Evolutionary conservation across 1,139 yeast species (phyloP).

Genomic region (Zygosaccharomyces pseudobailii): DNA sequence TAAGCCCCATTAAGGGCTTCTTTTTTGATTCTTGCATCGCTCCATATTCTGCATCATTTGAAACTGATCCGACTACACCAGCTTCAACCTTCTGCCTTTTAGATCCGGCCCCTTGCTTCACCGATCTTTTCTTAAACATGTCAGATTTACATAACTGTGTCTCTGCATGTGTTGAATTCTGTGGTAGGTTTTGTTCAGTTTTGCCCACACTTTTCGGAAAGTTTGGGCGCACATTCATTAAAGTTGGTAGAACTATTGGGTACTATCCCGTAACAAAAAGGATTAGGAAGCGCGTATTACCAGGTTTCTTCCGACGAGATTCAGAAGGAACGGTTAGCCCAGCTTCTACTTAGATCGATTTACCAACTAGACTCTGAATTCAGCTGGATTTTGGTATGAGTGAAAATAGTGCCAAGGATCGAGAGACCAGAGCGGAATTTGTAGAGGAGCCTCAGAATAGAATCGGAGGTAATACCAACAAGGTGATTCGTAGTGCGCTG

Average conservation of each 20-base stretch:
- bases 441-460: conserved; percentile 25
- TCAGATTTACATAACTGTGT: neutral
- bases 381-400: conserved; percentile 12
- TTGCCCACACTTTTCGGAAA: neutral
- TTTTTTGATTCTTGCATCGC: neutral
- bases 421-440: conserved; percentile 29
- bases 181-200: no score
- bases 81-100: conserved; percentile 14
- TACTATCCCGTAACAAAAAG: neutral
- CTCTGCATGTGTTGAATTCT: no score
- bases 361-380: neutral
- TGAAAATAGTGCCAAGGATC: conserved; percentile 16
- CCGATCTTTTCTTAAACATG: conserved; percentile 33
- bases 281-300: neutral
- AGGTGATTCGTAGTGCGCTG: conserved; percentile 28
- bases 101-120: conserved; percentile 13
- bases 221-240: neutral
- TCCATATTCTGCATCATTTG: neutral
- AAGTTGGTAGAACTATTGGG: neutral
- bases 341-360: neutral
- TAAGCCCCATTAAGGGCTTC: neutral
- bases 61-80: neutral
- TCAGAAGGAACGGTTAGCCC: neutral
- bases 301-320: neutral
- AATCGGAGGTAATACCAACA: conserved; percentile 30